Conservation (phyloP, 2,329 filamentous ascomycete genomes). For the Sporothrix luriei region DNA sequence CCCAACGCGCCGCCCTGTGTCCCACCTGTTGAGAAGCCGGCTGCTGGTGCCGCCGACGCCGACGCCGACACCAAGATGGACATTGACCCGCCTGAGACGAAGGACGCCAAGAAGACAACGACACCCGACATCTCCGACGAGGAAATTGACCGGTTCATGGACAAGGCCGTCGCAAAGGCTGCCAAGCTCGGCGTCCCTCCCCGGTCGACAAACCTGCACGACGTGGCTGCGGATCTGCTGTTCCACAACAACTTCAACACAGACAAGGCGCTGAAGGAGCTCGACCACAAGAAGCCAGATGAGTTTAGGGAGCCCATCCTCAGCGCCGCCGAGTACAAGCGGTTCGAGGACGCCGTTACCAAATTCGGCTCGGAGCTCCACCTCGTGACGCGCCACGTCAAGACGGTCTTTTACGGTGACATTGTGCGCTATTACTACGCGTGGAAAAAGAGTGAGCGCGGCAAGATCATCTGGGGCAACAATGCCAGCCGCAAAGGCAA, state of each 20-base stretch:
- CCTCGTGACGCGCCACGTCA: constrained; percentile 80
- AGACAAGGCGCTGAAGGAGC: constrained; percentile 68
- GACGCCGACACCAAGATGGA: constrained; percentile 31
- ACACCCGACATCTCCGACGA: constrained; percentile 49
- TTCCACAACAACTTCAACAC: constrained; percentile 71
- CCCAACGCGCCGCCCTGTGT: constrained; percentile 45
- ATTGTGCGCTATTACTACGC: constrained; percentile 95
- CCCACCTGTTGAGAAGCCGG: background rate
- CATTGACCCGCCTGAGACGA: constrained; percentile 23
- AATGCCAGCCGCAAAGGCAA: constrained; percentile 86
- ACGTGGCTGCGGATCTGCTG: constrained; percentile 76
- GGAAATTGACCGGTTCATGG: constrained; percentile 76
- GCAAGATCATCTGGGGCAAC: constrained; percentile 85
- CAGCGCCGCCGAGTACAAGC: constrained; percentile 76
- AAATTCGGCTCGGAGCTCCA: constrained; percentile 92
- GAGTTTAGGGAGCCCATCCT: constrained; percentile 84
- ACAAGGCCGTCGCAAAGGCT: constrained; percentile 65
- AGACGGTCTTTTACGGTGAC: constrained; percentile 74
- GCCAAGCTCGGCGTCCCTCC: constrained; percentile 70
- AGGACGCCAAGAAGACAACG: constrained; percentile 37
- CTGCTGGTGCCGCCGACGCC: background rate
- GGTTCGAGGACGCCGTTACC: constrained; percentile 86
- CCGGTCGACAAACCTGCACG: constrained; percentile 81
- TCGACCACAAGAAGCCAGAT: constrained; percentile 68
- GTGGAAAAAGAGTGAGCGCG: constrained; percentile 92